Percentiles rank a stretch among this genome's conserved stretches.
These are phyloP conservation scores for Begonia peltatifolia DNA, from an alignment of 306 rosid species.

Conservation along the genomic window DNA sequence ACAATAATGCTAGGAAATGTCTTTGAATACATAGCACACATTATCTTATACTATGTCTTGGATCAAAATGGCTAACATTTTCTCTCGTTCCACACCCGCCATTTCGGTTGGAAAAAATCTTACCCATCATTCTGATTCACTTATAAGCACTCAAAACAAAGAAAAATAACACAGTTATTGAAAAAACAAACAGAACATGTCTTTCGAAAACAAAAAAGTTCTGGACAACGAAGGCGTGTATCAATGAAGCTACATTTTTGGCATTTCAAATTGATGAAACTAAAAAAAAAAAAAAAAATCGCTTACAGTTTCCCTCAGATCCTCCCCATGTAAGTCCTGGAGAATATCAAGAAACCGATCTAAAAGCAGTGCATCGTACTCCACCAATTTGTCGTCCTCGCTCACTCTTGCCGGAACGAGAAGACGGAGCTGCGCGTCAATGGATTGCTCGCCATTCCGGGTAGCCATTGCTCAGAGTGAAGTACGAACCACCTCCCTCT, in stretches of 20 bases:
- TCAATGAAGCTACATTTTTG: neutral
- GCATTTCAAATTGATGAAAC: too few relatives aligned
- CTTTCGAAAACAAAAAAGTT: neutral
- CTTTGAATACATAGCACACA: neutral
- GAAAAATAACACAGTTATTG: neutral
- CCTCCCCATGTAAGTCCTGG: constrained; percentile 86
- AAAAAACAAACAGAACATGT: neutral
- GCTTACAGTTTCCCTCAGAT: constrained; percentile 75
- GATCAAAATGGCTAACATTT: neutral
- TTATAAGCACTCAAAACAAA: too few relatives aligned
- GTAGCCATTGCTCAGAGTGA: constrained; percentile 31
- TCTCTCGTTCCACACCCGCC: too few relatives aligned
- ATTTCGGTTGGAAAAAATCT: too few relatives aligned
- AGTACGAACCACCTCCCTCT: constrained; percentile 14
- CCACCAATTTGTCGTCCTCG: constrained; percentile 77
- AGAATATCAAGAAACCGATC: constrained; percentile 93
- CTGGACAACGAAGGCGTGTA: neutral
- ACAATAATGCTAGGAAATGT: too few relatives aligned
- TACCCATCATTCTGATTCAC: too few relatives aligned
- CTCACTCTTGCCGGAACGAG: constrained; percentile 75
- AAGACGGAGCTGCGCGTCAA: constrained; percentile 78
- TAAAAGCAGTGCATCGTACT: constrained; percentile 76
- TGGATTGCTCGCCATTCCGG: constrained; percentile 68
- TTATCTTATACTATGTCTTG: neutral
- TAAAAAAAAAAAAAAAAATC: neutral